A percentile compares a stretch with the other conserved stretches of the same genome.
Conservation (phyloP, 768 basidiomycete genomes). For the Gloeostereum incarnatum region DNA sequence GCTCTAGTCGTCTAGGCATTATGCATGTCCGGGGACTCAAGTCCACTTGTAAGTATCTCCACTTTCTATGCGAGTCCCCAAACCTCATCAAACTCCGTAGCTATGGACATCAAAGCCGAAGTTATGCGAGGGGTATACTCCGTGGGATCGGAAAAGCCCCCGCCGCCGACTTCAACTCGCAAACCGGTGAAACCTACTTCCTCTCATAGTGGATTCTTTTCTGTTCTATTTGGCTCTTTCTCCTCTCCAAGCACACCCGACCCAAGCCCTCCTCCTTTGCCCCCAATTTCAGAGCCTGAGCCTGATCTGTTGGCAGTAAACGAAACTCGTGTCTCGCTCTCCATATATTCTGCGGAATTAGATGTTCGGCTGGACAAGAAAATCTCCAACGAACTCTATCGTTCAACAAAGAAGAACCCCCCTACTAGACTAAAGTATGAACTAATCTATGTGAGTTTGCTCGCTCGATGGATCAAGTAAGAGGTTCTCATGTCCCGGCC, state of each 20-base stretch:
- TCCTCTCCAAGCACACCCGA: constrained; percentile 26
- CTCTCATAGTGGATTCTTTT: constrained; percentile 34
- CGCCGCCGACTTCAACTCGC: constrained; percentile 19
- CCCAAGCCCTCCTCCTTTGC: constrained; percentile 21
- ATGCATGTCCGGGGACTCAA: constrained; percentile 67
- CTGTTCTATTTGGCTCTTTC: constrained; percentile 32
- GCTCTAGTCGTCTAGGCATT: constrained; percentile 42
- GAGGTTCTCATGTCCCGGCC: not conserved
- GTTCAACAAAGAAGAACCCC: constrained; percentile 94
- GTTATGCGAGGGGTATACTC: constrained; percentile 76
- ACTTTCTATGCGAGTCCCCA: not conserved
- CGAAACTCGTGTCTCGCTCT: constrained; percentile 48
- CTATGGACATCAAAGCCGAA: constrained; percentile 70
- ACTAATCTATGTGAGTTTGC: constrained; percentile 67
- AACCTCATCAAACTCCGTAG: constrained; percentile 21
- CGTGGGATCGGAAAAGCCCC: constrained; percentile 51
- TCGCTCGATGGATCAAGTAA: not conserved
- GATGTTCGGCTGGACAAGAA: constrained; percentile 58
- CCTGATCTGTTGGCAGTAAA: constrained; percentile 29
- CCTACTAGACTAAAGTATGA: constrained; percentile 68
- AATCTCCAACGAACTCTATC: constrained; percentile 61
- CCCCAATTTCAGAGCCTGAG: constrained; percentile 22
- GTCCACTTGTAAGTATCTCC: constrained; percentile 40
- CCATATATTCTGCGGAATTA: constrained; percentile 60
- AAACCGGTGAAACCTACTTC: constrained; percentile 21